These are phyloP conservation scores for Asparagopsis taxiformis DNA, from an alignment of 31 red algal genomes.

Conservation along the genomic window DNA sequence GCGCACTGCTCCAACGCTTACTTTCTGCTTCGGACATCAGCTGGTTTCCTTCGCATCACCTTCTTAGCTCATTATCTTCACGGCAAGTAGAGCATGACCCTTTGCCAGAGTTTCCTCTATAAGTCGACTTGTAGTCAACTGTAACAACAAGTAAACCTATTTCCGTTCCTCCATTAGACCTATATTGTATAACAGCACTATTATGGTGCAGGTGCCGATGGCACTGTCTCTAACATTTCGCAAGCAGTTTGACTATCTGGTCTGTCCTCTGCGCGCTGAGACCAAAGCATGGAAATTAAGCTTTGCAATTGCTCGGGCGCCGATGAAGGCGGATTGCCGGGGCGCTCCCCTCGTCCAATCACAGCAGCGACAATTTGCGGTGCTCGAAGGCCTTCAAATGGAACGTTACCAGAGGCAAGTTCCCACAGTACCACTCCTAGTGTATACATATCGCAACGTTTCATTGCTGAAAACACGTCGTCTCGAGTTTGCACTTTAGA, in stretches of 20 bases:
- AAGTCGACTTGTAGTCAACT: no score
- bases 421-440: constrained; percentile 21
- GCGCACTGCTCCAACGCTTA: no score
- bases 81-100: no score
- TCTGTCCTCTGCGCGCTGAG: not conserved
- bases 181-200: no score
- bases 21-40: no score
- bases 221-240: constrained; percentile 10
- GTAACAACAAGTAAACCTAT: no score
- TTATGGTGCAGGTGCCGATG: constrained; percentile 32
- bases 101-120: no score
- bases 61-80: no score
- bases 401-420: not conserved
- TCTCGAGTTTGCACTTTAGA: not conserved
- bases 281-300: constrained; percentile 19
- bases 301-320: constrained; percentile 7
- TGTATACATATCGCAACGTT: constrained; percentile 15
- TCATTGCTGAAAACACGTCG: not conserved
- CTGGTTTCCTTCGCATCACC: no score
- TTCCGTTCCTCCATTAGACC: no score
- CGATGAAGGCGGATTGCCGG: not conserved
- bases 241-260: not conserved
- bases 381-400: constrained; percentile 15
- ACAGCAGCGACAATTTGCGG: constrained; percentile 23
- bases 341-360: constrained; percentile 23